Evolutionary conservation across 1,139 yeast species (phyloP).

Genomic region (Saccharomyces uvarum): DNA sequence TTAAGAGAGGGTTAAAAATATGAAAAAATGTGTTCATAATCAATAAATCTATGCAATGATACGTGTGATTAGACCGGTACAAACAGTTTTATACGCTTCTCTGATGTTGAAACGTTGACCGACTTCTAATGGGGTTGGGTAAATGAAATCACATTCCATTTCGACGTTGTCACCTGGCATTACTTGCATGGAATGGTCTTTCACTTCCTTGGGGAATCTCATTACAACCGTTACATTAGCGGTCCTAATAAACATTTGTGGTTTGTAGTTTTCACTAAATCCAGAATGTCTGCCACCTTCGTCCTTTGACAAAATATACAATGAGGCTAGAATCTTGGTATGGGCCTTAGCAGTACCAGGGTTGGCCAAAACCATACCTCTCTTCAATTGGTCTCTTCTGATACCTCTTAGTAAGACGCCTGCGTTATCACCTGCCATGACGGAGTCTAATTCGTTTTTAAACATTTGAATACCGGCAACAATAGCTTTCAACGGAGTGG

Average conservation of each 20-base stretch:
- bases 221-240: conserved; percentile 90
- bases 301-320: conserved; percentile 87
- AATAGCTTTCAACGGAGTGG: conserved; percentile 81
- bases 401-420: conserved; percentile 97
- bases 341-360: conserved; percentile 90
- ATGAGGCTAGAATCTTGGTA: conserved; percentile 87
- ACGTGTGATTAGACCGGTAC: conserved; percentile 96
- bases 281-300: conserved; percentile 99
- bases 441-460: conserved; percentile 95
- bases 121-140: conserved; percentile 89
- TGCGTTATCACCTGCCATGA: conserved; percentile 98
- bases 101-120: conserved; percentile 98
- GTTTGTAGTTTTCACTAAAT: conserved; percentile 94
- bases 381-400: conserved; percentile 91
- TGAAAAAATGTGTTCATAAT: not conserved
- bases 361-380: conserved; percentile 97
- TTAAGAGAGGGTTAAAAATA: no score
- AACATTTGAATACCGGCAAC: conserved; percentile 99
- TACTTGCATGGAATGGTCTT: conserved; percentile 80
- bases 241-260: conserved; percentile 94
- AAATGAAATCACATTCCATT: conserved; percentile 86
- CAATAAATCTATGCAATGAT: conserved; percentile 48
- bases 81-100: conserved; percentile 99
- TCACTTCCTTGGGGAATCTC: conserved; percentile 85
- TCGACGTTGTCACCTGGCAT: conserved; percentile 98